Evolutionary conservation across 345 rosid genomes (phyloP).

Genomic region (Linum trigynum): DNA sequence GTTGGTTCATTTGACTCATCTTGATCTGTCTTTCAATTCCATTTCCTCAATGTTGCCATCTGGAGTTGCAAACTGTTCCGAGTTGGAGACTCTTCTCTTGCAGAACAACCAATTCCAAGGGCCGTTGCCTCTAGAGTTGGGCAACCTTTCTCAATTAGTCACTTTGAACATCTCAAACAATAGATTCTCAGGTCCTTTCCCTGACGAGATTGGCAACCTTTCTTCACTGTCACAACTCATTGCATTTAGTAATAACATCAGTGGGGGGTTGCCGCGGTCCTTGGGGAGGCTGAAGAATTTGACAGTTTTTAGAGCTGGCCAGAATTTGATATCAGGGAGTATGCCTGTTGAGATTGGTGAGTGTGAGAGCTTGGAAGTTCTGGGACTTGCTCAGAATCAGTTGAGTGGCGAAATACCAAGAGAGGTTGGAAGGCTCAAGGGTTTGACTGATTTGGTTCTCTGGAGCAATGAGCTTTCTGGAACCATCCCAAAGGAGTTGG

Average conservation of each 20-base stretch:
- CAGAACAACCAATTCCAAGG: slow-evolving; percentile 65
- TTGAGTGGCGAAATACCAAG: slow-evolving; percentile 60
- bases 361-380: slow-evolving; percentile 52
- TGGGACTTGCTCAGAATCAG: slow-evolving; percentile 72
- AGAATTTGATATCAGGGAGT: slow-evolving; percentile 52
- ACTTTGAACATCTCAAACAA: slow-evolving; percentile 23
- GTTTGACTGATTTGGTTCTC: slow-evolving; percentile 50
- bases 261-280: slow-evolving; percentile 51
- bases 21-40: slow-evolving; percentile 59
- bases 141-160: slow-evolving; percentile 22
- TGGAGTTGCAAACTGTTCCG: slow-evolving; percentile 37
- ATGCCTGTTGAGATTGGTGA: slow-evolving; percentile 61
- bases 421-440: slow-evolving; percentile 44
- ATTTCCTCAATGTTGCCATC: slow-evolving; percentile 21
- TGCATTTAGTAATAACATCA: slow-evolving; percentile 60
- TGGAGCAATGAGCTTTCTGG: slow-evolving; percentile 68
- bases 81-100: slow-evolving; percentile 36
- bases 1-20: slow-evolving; percentile 44
- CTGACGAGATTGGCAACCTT: slow-evolving; percentile 41
- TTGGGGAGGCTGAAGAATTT: slow-evolving; percentile 42
- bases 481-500: slow-evolving; percentile 49
- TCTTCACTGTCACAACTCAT: slow-evolving; percentile 49
- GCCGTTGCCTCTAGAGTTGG: slow-evolving; percentile 41
- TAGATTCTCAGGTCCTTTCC: slow-evolving; percentile 42
- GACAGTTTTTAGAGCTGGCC: slow-evolving; percentile 53